Base-by-base conservation (phyloP, 495 filamentous ascomycete genomes). In the Trichoderma virens region DNA sequence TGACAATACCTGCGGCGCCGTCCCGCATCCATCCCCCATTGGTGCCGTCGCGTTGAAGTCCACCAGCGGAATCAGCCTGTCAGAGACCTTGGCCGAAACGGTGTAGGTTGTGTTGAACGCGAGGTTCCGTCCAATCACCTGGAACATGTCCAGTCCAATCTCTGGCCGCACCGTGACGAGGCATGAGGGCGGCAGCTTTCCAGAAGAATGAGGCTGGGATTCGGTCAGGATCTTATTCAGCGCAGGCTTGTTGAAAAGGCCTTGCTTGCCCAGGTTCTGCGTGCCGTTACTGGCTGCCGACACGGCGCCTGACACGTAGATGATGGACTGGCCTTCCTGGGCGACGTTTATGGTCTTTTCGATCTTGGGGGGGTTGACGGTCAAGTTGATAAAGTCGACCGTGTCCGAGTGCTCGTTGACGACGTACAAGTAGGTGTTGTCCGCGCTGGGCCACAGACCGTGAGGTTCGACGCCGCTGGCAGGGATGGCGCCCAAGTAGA, bases 321-420 rank as follows among this genome's bases (percentile, higher is more conserved):
- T 41, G 45, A 70, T 28, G 2, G 67, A 67, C 63, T 70, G 69
- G 5, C 67, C 67, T 39, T 70, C 69, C 41, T 71, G 67, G 23
- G 65, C 69, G 28, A 71, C 69, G 34, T 65, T 51, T 8, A 71
- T 9, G 1, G 69, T 71, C 23, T 67, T 43, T 45, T 64, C 47
- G 43, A 71, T 59, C 20, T 16, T 20, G 5, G 69, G 51, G 2
- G 56, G 47, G 38, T 32, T 43, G 23, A 51, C 51, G 13, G 62
- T 64, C 39, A 64, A 16, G 39, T 71, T 65, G 31, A 69, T 32
- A 20, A 71, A 59, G 39, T 71, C 69, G 3, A 71, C 65, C 13
- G 67, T 71, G 59, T 71, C 69, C 25, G 41, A 63, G 54, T 71
- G 69, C 62, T 71, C 69, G 61, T 71, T 71, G 59, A 71, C 62